Percentiles rank a stretch among this genome's conserved stretches.
Conservation (phyloP, 305 asterid genomes). For the Fraxinus greggii region DNA sequence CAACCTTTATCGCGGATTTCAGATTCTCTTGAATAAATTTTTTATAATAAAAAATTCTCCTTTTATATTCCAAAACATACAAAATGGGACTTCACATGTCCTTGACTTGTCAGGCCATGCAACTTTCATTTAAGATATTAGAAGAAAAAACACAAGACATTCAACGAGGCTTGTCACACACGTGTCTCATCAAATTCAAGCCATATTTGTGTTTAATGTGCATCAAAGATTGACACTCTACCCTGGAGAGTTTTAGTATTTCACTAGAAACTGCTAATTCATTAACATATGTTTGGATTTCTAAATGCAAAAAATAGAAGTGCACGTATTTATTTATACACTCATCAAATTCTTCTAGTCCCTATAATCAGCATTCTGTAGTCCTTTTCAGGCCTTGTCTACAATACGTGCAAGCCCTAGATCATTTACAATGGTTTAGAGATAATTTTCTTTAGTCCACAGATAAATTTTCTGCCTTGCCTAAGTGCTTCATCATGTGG, state of each 20-base stretch:
- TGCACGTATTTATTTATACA: not conserved
- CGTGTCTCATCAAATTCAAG: not conserved
- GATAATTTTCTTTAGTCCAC: not conserved
- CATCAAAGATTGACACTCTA: not conserved
- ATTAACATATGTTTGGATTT: not conserved
- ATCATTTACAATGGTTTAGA: not conserved
- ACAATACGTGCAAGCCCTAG: not conserved
- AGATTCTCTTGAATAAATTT: not conserved
- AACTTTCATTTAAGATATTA: not conserved
- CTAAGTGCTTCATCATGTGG: not conserved
- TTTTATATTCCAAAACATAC: not conserved
- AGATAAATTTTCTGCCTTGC: not conserved
- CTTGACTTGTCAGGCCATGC: not conserved
- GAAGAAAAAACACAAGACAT: not conserved
- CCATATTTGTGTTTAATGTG: not conserved
- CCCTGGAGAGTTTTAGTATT: not conserved
- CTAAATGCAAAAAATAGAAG: not conserved
- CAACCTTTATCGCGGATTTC: not conserved
- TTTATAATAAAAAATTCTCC: not conserved
- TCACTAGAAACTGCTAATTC: not conserved
- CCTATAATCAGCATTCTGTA: not conserved
- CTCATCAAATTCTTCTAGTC: not conserved
- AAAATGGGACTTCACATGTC: not conserved
- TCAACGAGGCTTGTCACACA: not conserved
- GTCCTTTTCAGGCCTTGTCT: not conserved